Conservation (phyloP, 1,284 basidiomycete genomes). For the Rhodofomes roseus region DNA sequence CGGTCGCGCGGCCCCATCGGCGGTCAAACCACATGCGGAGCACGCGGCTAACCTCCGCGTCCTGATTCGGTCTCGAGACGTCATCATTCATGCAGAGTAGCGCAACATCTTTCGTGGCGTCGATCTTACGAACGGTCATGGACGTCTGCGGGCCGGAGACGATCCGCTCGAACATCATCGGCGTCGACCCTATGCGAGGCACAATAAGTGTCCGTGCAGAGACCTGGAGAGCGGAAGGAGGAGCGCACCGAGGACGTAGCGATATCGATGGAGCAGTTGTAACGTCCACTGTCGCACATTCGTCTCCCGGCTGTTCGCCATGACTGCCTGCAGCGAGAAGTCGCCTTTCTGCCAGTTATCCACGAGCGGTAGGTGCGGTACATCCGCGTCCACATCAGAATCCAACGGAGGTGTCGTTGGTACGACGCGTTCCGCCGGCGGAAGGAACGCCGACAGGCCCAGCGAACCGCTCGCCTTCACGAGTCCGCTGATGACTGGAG, state of each 20-base stretch:
- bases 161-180: slow-evolving; percentile 21
- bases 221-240: neutral
- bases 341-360: slow-evolving; percentile 33
- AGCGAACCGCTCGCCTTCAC: slow-evolving; percentile 38
- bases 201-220: neutral
- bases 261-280: slow-evolving; percentile 40
- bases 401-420: neutral
- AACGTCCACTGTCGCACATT: slow-evolving; percentile 37
- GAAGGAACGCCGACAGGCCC: slow-evolving; percentile 45
- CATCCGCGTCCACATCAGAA: slow-evolving; percentile 18
- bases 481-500: slow-evolving; percentile 40
- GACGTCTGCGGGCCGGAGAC: slow-evolving; percentile 11
- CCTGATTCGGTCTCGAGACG: slow-evolving; percentile 12
- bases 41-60: slow-evolving; percentile 13
- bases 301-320: slow-evolving; percentile 23
- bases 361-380: slow-evolving; percentile 38
- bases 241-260: slow-evolving; percentile 33
- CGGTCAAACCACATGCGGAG: slow-evolving; percentile 20
- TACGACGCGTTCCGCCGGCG: slow-evolving; percentile 21
- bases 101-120: slow-evolving; percentile 14
- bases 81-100: slow-evolving; percentile 29
- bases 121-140: slow-evolving; percentile 9
- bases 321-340: slow-evolving; percentile 36
- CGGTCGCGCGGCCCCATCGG: slow-evolving; percentile 18
- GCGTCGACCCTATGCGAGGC: slow-evolving; percentile 16